Conservation (phyloP, 352 stramenopile species). For the Aphanomyces euteiches region DNA sequence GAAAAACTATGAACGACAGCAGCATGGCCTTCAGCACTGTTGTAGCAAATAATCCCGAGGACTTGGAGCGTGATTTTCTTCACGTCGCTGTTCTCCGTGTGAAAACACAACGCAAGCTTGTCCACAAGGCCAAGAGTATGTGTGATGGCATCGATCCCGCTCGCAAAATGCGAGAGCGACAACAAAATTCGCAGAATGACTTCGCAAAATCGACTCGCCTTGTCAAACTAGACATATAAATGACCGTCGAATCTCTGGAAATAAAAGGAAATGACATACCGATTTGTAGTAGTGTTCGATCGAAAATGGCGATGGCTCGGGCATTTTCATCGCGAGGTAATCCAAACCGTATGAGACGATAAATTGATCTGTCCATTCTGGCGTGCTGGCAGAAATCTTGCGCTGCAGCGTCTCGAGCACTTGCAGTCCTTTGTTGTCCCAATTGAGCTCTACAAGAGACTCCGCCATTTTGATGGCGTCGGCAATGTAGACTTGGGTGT, state of each 20-base stretch:
- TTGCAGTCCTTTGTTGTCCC: conserved; percentile 74
- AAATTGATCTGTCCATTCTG: conserved; percentile 77
- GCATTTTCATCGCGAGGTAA: conserved; percentile 83
- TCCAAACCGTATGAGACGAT: conserved; percentile 70
- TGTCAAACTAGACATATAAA: conserved; percentile 52
- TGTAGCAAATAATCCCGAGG: conserved; percentile 82
- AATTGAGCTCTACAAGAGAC: conserved; percentile 74
- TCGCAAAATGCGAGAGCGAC: conserved; percentile 73
- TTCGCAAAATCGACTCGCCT: conserved; percentile 68
- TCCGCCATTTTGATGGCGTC: conserved; percentile 68
- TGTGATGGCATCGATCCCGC: conserved; percentile 75
- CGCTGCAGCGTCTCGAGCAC: conserved; percentile 63
- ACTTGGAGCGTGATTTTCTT: conserved; percentile 81
- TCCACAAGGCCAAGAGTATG: conserved; percentile 78
- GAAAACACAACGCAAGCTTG: conserved; percentile 73
- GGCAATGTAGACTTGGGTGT: conserved; percentile 50
- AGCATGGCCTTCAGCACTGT: conserved; percentile 74
- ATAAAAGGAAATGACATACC: conserved; percentile 4
- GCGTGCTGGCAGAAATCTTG: conserved; percentile 65
- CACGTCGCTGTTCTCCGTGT: conserved; percentile 75
- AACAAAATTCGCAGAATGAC: conserved; percentile 71
- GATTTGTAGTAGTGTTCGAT: conserved; percentile 51
- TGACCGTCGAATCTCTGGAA: not conserved
- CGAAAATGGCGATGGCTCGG: conserved; percentile 71
- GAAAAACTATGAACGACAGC: conserved; percentile 78